Evolutionary conservation across 176 grass and related monocot genomes (phyloP), one percentile per base, ranked within the genome.

Genomic region (Puccinellia tenuiflora): DNA sequence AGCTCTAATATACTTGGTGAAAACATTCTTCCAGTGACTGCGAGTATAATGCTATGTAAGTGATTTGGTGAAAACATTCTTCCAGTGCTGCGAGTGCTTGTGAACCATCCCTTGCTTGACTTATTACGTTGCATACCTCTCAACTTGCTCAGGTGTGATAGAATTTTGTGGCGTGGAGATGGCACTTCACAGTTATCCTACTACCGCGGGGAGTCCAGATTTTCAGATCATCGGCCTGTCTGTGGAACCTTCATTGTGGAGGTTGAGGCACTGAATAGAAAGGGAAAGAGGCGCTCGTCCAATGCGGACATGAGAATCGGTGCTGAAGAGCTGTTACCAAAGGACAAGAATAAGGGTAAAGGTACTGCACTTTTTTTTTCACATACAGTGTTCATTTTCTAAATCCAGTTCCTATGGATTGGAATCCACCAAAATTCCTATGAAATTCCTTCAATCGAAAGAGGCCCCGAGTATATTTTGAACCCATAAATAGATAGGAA

Each of bases 201-300:
- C 54, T 92, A 88, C 43, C 84, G 92, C 13, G 88, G 87, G 67
- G 93, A 98, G 64, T 88, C 84, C 15, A 93, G 57, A 69, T 88
- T 98, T 79, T 98, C 93, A 2, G 93, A 96, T 63, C 96, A 93
- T 65, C 92, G 96, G n/a, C 91, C 96, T 33, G 96, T 98, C 5
- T 85, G 87, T 31, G 93, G 89, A 29, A 82, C 77, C 35, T 98
- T 96, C 52, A 51, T 78, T 28, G 81, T 76, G 22, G 93, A 95
- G 59, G 78, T 88, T 7, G 85, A 93, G 75, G 67, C 82, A 20
- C 24, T 88, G 55, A 74, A 86, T 57, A 86, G 67, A 81, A 86
- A 78, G 75, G 64, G 56, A 4, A 67, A 30, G 55, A 83, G 75
- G 67, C 74, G 63, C 9, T 43, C 64, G 35, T 91, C 81, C 55